These are phyloP conservation scores for Aquilaria yunnanensis DNA, from an alignment of 345 rosid genomes.

Conservation along the genomic window DNA sequence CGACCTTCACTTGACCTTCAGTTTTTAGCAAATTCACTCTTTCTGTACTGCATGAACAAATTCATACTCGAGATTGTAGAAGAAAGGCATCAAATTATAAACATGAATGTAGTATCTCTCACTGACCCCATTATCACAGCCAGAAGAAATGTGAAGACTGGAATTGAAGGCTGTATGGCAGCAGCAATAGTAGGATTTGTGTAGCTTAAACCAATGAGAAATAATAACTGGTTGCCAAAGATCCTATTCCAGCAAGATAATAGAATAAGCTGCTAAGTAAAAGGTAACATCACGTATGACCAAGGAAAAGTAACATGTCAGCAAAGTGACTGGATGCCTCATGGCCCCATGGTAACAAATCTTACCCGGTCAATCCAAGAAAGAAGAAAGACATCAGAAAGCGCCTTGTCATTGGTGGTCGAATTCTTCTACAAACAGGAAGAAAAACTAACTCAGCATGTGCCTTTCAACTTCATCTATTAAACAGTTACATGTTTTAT, in stretches of 20 bases:
- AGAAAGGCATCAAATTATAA: constrained; percentile 17
- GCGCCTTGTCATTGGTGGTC: constrained; percentile 66
- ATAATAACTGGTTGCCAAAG: constrained; percentile 93
- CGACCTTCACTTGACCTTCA: constrained; percentile 92
- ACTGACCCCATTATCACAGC: constrained; percentile 93
- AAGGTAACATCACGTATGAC: constrained; percentile 9
- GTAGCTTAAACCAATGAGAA: constrained; percentile 91
- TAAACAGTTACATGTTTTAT: too few relatives aligned
- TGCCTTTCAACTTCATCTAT: too few relatives aligned
- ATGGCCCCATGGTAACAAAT: constrained; percentile 10
- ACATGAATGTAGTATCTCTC: constrained; percentile 5
- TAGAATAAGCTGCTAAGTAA: constrained; percentile 2
- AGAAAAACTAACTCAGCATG: constrained; percentile 11
- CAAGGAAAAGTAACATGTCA: constrained; percentile 7
- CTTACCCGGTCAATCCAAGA: constrained; percentile 89
- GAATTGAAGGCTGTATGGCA: constrained; percentile 95
- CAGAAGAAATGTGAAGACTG: constrained; percentile 89
- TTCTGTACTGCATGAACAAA: constrained; percentile 86
- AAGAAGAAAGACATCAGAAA: constrained; percentile 72
- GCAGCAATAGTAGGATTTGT: constrained; percentile 99
- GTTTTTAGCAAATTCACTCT: constrained; percentile 64
- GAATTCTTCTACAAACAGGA: constrained; percentile 53
- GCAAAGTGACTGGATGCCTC: constrained; percentile 2
- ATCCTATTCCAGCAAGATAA: constrained; percentile 47
- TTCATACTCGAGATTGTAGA: constrained; percentile 12